A percentile compares a stretch with the other conserved stretches of the same genome.
Evolutionary conservation across 306 rosid genomes (phyloP).

Genomic region (Quercus berberidifolia): DNA sequence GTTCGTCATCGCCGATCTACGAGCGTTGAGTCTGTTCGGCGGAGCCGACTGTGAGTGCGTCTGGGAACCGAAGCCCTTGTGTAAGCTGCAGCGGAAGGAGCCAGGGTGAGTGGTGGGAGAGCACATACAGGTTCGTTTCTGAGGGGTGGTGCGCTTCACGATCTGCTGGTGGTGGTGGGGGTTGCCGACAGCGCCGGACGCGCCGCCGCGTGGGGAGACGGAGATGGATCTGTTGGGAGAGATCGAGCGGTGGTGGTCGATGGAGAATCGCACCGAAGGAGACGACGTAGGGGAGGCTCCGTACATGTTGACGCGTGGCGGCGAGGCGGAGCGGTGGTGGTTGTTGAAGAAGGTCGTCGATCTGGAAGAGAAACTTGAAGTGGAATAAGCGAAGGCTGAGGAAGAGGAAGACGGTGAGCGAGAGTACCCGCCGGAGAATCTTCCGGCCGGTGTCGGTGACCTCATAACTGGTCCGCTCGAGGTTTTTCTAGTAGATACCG

Average conservation of each 20-base stretch:
- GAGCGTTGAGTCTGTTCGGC: constrained; percentile 76
- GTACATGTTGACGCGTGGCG: constrained; percentile 59
- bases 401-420: constrained; percentile 27
- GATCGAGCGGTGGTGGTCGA: constrained; percentile 52
- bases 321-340: constrained; percentile 45
- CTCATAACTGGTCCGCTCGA: constrained; percentile 47
- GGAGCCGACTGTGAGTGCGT: constrained; percentile 20
- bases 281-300: constrained; percentile 36
- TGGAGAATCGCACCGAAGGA: constrained; percentile 58
- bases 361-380: constrained; percentile 64
- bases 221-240: constrained; percentile 82
- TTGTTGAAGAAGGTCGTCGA: constrained; percentile 43
- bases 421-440: constrained; percentile 35
- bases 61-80: constrained; percentile 43
- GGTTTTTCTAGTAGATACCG: constrained; percentile 59
- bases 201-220: constrained; percentile 39
- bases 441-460: constrained; percentile 55
- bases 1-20: constrained; percentile 97
- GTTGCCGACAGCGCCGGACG: not conserved
- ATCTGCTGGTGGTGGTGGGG: constrained; percentile 8
- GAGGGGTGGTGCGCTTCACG: constrained; percentile 34
- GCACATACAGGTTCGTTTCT: constrained; percentile 85
- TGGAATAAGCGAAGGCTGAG: constrained; percentile 69
- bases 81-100: constrained; percentile 89
- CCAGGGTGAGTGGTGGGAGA: constrained; percentile 96